Base-by-base conservation (phyloP, 1,284 basidiomycete species). In the Spongispora temasekensis region DNA sequence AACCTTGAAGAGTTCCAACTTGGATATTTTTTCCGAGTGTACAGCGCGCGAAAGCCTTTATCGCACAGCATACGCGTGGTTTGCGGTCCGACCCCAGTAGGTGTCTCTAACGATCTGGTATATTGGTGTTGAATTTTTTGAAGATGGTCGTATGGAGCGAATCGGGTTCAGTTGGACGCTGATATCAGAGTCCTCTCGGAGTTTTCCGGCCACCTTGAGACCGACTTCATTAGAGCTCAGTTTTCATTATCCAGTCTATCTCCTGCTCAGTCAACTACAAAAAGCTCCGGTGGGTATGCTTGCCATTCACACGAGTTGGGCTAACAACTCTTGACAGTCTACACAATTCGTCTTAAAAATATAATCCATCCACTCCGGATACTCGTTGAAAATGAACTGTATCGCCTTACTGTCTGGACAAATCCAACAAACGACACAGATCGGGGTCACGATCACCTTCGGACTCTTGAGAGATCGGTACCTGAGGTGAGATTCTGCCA, bases 101-200 rank as follows among this genome's bases (percentile, higher is more conserved):
- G 91, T 77, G 2, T 53, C 52, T 15, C 40, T 48, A 40, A 44
- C 19, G 42, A 7, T 51, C 13, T 34, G 15, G 31, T 48, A 5
- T 54, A 32, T 44, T 27, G 28, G 34, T 23, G 40, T 57, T 63
- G 5, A 64, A 10, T 17, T 30, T 48, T 21, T 55, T 64, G 51
- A 61, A 95, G 94, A 68, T 99, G 97, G 96, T 90, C 95, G 6
- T 98, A 91, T 72, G 97, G 97, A 30, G 90, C 93, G 27, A 94
- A 94, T 76, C 87, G 94, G 5, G 86, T 95, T 15, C 96, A 98
- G 76, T 79, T 97, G 23, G 88, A 90, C 61, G 88, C 93, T 1
- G 97, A 99, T 72, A 86, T 97, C 72, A 93, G 90, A 73, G 81
- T 96, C 0, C 77, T 98, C 23, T 87, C 87, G 27, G 94, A 98